Evolutionary conservation across 495 filamentous ascomycete genomes (phyloP).

Genomic region (Corynascus novoguineensis): DNA sequence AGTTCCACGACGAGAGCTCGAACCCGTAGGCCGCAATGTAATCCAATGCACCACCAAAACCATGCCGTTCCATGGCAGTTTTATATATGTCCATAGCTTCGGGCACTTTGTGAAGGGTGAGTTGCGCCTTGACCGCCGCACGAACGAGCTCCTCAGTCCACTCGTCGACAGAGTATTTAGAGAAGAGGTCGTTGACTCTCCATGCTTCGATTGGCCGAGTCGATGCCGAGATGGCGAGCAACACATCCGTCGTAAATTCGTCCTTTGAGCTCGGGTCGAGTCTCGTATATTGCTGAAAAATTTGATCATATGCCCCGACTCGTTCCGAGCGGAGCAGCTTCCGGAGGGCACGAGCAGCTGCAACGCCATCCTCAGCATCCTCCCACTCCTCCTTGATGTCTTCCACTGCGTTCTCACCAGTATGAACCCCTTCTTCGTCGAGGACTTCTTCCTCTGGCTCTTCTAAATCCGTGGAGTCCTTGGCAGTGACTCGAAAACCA

Average conservation of each 20-base stretch:
- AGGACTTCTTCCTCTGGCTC: neutral
- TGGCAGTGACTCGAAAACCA: neutral
- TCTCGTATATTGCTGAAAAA: slow-evolving; percentile 23
- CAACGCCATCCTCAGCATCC: neutral
- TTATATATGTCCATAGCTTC: slow-evolving; percentile 22
- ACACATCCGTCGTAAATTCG: slow-evolving; percentile 13
- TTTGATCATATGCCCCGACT: slow-evolving; percentile 19
- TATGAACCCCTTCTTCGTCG: slow-evolving; percentile 12
- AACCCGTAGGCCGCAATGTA: slow-evolving; percentile 24
- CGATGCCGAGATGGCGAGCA: slow-evolving; percentile 25
- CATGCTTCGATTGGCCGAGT: slow-evolving; percentile 20
- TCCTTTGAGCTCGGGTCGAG: slow-evolving; percentile 17
- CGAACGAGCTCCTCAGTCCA: slow-evolving; percentile 27
- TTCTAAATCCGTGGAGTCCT: neutral
- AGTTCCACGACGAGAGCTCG: slow-evolving; percentile 19
- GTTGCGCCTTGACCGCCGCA: slow-evolving; percentile 23
- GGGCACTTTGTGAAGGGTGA: slow-evolving; percentile 15
- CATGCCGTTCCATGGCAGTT: slow-evolving; percentile 15
- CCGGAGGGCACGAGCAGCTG: neutral
- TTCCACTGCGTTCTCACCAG: neutral
- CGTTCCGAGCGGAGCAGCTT: slow-evolving; percentile 2
- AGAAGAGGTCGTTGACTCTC: slow-evolving; percentile 26
- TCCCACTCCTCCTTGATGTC: neutral
- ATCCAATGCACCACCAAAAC: slow-evolving; percentile 20
- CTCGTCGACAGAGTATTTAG: neutral